phyloP scores from a whole-genome alignment of 352 stramenopile genomes.

The Phytophthora citricola region DNA sequence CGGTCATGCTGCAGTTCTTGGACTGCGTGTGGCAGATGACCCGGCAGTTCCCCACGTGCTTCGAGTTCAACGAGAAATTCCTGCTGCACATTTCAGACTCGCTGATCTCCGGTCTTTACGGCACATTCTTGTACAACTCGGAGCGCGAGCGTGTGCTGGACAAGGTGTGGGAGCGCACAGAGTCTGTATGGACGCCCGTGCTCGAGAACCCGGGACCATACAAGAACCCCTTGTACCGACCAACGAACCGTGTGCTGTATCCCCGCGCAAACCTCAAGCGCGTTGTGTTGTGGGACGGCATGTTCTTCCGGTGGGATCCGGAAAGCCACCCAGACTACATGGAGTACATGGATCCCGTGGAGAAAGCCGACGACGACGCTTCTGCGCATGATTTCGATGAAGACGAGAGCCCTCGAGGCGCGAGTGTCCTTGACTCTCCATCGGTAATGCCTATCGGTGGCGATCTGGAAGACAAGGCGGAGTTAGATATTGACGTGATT shows the following conservation, averaged over 20 bases:
- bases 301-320: constrained; percentile 89
- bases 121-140: constrained; percentile 88
- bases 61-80: constrained; percentile 92
- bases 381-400: constrained; percentile 39
- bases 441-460: constrained; percentile 51
- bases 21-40: constrained; percentile 91
- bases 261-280: constrained; percentile 88
- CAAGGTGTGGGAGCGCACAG: constrained; percentile 87
- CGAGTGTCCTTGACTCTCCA: constrained; percentile 43
- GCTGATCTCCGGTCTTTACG: constrained; percentile 81
- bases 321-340: constrained; percentile 89
- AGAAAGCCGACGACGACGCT: constrained; percentile 42
- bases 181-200: constrained; percentile 86
- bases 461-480: constrained; percentile 69
- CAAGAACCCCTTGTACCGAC: constrained; percentile 80
- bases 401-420: constrained; percentile 34
- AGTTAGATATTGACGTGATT: constrained; percentile 84
- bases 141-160: constrained; percentile 84
- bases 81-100: constrained; percentile 80
- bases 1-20: constrained; percentile 89
- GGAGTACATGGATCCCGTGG: constrained; percentile 81
- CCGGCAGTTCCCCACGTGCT: constrained; percentile 86
- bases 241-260: constrained; percentile 84
- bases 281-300: constrained; percentile 85
- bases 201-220: constrained; percentile 69